A percentile compares a stretch with the other conserved stretches of the same genome.
Conservation (phyloP, 1,284 basidiomycete genomes). For the Rhodotorula sp. region DNA sequence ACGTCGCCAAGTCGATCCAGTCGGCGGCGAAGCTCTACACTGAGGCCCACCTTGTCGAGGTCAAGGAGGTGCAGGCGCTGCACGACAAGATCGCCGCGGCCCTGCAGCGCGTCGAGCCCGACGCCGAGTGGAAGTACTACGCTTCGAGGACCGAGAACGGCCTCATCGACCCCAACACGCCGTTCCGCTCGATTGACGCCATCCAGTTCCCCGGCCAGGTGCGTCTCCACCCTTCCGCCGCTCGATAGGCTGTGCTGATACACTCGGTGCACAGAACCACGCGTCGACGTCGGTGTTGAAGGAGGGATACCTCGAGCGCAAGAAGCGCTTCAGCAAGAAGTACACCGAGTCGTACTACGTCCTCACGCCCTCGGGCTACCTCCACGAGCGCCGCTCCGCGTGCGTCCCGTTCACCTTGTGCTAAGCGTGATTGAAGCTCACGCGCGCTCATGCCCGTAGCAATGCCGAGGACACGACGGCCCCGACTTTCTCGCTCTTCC, state of each 20-base stretch:
- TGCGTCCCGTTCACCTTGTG: neutral
- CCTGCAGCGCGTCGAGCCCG: constrained; percentile 40
- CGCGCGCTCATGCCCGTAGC: neutral
- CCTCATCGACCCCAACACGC: constrained; percentile 43
- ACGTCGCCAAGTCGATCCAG: constrained; percentile 33
- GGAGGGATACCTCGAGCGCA: constrained; percentile 45
- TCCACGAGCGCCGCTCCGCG: constrained; percentile 43
- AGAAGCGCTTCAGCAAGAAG: constrained; percentile 45
- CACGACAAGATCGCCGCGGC: constrained; percentile 36
- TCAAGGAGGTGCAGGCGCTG: constrained; percentile 29
- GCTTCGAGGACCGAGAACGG: constrained; percentile 14
- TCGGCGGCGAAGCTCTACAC: constrained; percentile 38
- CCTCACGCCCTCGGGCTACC: constrained; percentile 47
- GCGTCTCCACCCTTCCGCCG: no score
- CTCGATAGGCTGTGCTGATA: no score
- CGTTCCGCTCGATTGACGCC: constrained; percentile 37
- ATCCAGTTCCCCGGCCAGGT: constrained; percentile 46
- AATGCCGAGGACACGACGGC: constrained; percentile 40
- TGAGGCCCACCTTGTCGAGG: constrained; percentile 26
- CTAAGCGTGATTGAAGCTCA: neutral
- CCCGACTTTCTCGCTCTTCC: constrained; percentile 47
- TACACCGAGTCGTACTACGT: constrained; percentile 46
- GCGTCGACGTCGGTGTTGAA: constrained; percentile 42
- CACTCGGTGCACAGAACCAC: no score
- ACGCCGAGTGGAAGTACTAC: constrained; percentile 39